Conservation (phyloP, 352 stramenopile species). For the Phytophthora foliorum region DNA sequence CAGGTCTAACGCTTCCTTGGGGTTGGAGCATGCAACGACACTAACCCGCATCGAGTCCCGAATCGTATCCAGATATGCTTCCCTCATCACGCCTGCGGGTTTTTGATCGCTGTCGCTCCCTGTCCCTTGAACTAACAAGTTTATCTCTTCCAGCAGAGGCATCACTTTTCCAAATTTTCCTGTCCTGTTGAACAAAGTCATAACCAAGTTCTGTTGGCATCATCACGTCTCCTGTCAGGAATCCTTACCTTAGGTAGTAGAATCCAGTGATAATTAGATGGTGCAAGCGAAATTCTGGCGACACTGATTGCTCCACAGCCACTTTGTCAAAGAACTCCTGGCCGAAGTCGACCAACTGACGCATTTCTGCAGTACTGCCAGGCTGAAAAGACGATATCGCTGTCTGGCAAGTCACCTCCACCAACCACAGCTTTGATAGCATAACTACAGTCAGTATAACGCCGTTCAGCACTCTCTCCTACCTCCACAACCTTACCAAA, state of each 20-base stretch:
- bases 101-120: slow-evolving; percentile 15
- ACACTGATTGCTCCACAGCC: slow-evolving; percentile 29
- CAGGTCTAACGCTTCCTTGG: slow-evolving; percentile 53
- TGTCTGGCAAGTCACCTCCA: slow-evolving; percentile 69
- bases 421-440: slow-evolving; percentile 63
- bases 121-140: slow-evolving; percentile 28
- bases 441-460: slow-evolving; percentile 10
- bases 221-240: background rate
- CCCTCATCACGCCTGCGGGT: slow-evolving; percentile 26
- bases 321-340: slow-evolving; percentile 56
- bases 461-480: background rate
- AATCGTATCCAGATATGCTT: slow-evolving; percentile 62
- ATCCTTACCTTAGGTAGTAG: slow-evolving; percentile 57
- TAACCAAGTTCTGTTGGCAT: background rate
- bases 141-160: slow-evolving; percentile 54
- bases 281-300: slow-evolving; percentile 54
- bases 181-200: slow-evolving; percentile 37
- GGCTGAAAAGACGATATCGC: slow-evolving; percentile 55
- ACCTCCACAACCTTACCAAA: slow-evolving; percentile 44
- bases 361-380: slow-evolving; percentile 31
- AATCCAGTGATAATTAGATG: slow-evolving; percentile 73
- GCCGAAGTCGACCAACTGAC: slow-evolving; percentile 51
- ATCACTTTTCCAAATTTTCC: slow-evolving; percentile 57
- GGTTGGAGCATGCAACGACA: slow-evolving; percentile 51
- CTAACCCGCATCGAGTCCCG: slow-evolving; percentile 59